These are phyloP conservation scores for Helicocarpus griseus DNA, from an alignment of 2,329 filamentous ascomycete species.

Conservation along the genomic window DNA sequence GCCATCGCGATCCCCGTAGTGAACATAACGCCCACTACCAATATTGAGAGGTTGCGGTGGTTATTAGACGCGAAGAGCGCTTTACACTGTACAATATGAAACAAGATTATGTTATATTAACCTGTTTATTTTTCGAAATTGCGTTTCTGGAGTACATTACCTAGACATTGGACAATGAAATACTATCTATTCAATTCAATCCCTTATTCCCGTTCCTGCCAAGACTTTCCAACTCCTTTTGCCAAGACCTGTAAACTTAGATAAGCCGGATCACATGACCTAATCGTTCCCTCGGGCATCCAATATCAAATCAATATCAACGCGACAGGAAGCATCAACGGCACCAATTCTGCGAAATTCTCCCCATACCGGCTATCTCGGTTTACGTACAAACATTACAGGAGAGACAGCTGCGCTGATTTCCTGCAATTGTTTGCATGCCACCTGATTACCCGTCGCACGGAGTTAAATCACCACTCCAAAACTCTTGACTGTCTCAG, in stretches of 20 bases:
- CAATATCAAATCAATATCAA: not conserved
- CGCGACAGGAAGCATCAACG: not conserved
- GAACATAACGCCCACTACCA: no score
- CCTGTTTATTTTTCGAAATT: not conserved
- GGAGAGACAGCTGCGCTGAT: not conserved
- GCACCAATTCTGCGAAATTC: not conserved
- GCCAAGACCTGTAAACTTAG: no score
- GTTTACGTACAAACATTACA: not conserved
- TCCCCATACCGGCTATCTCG: no score
- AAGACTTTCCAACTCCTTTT: no score
- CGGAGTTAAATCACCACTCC: constrained; percentile 2
- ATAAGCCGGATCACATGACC: not conserved
- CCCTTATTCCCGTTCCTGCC: not conserved
- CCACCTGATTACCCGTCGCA: not conserved
- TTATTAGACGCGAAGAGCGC: not conserved
- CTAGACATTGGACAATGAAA: no score
- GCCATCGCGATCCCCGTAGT: not conserved
- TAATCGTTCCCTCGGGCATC: no score
- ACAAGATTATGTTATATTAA: not conserved
- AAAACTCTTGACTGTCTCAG: constrained; percentile 11
- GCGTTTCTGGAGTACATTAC: no score
- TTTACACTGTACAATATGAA: not conserved
- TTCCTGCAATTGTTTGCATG: not conserved
- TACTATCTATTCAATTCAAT: not conserved
- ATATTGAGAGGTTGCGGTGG: not conserved